These are phyloP conservation scores for Polyrhizophydium stewartii DNA, from an alignment of 371 early-diverging fungal species.

Conservation along the genomic window DNA sequence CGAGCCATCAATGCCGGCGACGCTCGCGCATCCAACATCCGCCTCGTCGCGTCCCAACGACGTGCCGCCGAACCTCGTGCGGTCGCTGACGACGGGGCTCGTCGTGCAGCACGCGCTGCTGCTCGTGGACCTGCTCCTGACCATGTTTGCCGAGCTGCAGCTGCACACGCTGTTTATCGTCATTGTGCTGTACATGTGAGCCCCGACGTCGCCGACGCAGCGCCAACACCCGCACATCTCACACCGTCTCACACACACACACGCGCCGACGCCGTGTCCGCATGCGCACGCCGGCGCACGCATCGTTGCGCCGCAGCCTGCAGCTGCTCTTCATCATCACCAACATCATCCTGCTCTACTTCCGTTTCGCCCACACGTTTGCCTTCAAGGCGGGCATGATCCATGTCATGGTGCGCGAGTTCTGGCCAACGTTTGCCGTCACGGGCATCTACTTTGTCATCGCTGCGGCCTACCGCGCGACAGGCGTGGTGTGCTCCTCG, in stretches of 20 bases:
- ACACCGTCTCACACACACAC: too few species aligned
- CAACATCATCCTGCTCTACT: not conserved
- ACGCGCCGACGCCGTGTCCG: too few species aligned
- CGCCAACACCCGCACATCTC: too few species aligned
- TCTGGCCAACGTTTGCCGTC: not conserved
- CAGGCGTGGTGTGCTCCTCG: not conserved
- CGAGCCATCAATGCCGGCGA: too few species aligned
- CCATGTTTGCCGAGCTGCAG: not conserved
- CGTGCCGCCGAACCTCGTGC: not conserved
- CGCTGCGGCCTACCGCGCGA: not conserved
- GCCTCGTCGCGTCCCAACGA: too few species aligned
- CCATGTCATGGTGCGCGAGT: not conserved
- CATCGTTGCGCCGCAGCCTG: too few species aligned
- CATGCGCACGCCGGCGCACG: too few species aligned
- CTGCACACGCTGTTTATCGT: not conserved
- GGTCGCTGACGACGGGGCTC: not conserved
- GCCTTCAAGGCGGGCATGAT: not conserved
- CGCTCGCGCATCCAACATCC: too few species aligned
- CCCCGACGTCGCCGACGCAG: too few species aligned
- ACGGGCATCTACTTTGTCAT: not conserved
- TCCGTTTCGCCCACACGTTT: not conserved
- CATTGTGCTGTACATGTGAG: not conserved
- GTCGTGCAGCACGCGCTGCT: constrained; percentile 2
- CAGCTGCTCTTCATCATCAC: not conserved
- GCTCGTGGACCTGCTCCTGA: not conserved